phyloP scores from a whole-genome alignment of 306 rosid species.

The Trifolium pratense region DNA sequence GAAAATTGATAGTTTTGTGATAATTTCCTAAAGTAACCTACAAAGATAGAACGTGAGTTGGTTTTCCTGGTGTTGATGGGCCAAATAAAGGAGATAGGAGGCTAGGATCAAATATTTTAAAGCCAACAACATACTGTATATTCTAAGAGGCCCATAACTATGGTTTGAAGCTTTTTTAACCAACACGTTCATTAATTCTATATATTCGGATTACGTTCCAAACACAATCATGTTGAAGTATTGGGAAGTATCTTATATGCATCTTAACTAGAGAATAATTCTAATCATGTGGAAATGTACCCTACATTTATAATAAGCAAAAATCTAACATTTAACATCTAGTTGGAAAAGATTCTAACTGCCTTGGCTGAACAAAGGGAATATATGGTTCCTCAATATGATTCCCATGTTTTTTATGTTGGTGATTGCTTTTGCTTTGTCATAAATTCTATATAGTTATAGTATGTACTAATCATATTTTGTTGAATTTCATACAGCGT shows the following conservation, averaged over 20 bases:
- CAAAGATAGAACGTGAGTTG: not conserved
- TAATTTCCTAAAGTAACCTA: constrained; percentile 17
- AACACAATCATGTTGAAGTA: constrained; percentile 20
- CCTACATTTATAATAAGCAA: constrained; percentile 10
- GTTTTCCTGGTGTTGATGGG: constrained; percentile 9
- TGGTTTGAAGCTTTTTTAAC: not conserved
- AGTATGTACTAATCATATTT: constrained; percentile 37
- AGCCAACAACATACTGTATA: constrained; percentile 4
- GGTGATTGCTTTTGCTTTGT: constrained; percentile 27
- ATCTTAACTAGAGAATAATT: constrained; percentile 8
- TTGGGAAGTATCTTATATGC: constrained; percentile 29
- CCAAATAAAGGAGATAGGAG: not conserved
- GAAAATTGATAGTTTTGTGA: constrained; percentile 12
- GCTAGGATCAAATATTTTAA: not conserved
- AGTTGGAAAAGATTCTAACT: constrained; percentile 9
- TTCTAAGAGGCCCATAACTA: not conserved
- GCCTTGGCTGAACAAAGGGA: constrained; percentile 13
- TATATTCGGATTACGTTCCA: not conserved
- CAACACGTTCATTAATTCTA: not conserved
- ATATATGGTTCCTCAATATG: constrained; percentile 25
- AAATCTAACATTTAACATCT: constrained; percentile 11
- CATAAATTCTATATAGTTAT: not conserved
- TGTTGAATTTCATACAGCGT: constrained; percentile 58
- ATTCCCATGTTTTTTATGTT: constrained; percentile 14
- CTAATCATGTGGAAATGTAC: constrained; percentile 16